These are phyloP conservation scores for Chlorophyllum brunneum DNA, from an alignment of 768 basidiomycete genomes.

Conservation along the genomic window DNA sequence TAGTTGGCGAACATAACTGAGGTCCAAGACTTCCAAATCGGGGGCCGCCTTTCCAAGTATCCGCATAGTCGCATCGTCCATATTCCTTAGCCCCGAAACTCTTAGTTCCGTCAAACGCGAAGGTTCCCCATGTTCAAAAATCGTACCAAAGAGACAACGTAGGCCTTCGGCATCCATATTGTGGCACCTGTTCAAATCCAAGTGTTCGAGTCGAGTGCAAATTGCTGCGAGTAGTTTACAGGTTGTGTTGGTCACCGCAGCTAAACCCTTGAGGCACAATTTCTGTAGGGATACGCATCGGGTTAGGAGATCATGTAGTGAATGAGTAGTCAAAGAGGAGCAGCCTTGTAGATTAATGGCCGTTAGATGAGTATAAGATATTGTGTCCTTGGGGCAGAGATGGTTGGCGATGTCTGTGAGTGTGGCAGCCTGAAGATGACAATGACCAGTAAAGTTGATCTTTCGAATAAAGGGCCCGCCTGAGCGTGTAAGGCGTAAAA, in stretches of 20 bases:
- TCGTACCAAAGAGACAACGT: slow-evolving; percentile 39
- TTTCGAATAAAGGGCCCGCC: slow-evolving; percentile 63
- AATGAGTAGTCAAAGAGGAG: slow-evolving; percentile 53
- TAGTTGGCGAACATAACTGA: slow-evolving; percentile 68
- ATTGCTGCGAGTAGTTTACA: slow-evolving; percentile 61
- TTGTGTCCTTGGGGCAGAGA: slow-evolving; percentile 42
- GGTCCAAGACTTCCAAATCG: slow-evolving; percentile 72
- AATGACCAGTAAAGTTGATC: slow-evolving; percentile 64
- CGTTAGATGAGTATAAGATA: slow-evolving; percentile 64
- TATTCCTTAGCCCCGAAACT: slow-evolving; percentile 61
- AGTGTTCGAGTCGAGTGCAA: slow-evolving; percentile 49
- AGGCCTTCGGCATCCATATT: slow-evolving; percentile 68
- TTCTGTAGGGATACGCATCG: slow-evolving; percentile 56
- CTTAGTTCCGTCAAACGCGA: slow-evolving; percentile 60
- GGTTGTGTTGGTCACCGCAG: slow-evolving; percentile 68
- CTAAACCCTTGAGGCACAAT: slow-evolving; percentile 65
- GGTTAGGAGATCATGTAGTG: slow-evolving; percentile 67
- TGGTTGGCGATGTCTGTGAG: slow-evolving; percentile 51
- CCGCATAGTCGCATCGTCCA: slow-evolving; percentile 59
- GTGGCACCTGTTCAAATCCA: slow-evolving; percentile 71
- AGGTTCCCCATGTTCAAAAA: slow-evolving; percentile 40
- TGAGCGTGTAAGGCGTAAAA: slow-evolving; percentile 47
- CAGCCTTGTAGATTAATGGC: slow-evolving; percentile 73
- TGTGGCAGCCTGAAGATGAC: slow-evolving; percentile 41
- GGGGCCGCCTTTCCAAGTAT: slow-evolving; percentile 66